Evolutionary conservation across 1,284 basidiomycete species (phyloP).

Genomic region (Grifola frondosa): DNA sequence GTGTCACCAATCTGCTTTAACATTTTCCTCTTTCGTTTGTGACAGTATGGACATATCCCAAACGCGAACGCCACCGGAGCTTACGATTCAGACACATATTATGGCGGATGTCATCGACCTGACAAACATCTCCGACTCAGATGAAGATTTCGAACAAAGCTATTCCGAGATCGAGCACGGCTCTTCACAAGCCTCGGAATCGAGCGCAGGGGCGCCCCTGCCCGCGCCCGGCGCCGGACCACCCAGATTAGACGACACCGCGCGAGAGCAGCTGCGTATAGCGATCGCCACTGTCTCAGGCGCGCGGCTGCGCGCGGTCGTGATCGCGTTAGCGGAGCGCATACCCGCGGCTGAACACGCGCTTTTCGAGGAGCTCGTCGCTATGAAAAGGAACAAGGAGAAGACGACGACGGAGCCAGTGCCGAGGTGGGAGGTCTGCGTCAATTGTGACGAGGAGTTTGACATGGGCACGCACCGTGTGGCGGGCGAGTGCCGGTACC

Average conservation of each 20-base stretch:
- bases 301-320: constrained; percentile 40
- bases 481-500: constrained; percentile 36
- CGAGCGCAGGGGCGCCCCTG: too few species aligned
- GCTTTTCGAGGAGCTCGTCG: constrained; percentile 44
- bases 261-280: constrained; percentile 39
- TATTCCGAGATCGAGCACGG: too few species aligned
- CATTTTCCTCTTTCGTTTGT: too few species aligned
- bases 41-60: too few species aligned
- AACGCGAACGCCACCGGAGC: too few species aligned
- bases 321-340: constrained; percentile 38
- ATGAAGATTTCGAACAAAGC: too few species aligned
- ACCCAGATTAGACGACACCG: constrained; percentile 34
- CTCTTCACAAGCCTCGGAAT: too few species aligned
- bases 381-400: constrained; percentile 18
- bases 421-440: constrained; percentile 44
- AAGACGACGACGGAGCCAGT: constrained; percentile 27
- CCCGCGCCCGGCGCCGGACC: too few species aligned
- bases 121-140: too few species aligned
- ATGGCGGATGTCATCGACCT: too few species aligned
- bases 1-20: too few species aligned
- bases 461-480: constrained; percentile 36
- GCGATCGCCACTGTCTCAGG: constrained; percentile 43
- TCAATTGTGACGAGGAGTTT: constrained; percentile 44
- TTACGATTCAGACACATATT: too few species aligned
- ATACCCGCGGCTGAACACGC: constrained; percentile 41